phyloP scores from a whole-genome alignment of 768 basidiomycete genomes.

The Gyrodon lividus region DNA sequence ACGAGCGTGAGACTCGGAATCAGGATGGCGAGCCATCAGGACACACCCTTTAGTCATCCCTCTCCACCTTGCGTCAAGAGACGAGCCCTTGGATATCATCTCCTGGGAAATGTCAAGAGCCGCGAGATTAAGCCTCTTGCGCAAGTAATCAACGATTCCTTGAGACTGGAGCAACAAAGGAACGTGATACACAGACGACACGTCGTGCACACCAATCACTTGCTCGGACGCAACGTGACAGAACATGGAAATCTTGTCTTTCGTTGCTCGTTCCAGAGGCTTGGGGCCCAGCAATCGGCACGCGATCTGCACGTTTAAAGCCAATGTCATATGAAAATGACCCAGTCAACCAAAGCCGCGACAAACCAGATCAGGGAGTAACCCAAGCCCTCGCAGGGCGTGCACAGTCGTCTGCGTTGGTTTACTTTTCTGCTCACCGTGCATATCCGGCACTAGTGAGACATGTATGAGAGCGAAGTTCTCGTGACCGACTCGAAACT shows the following conservation, averaged over 20 bases:
- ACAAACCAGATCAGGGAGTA: constrained; percentile 88
- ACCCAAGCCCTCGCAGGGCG: constrained; percentile 86
- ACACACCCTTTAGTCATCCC: constrained; percentile 77
- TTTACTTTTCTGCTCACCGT: constrained; percentile 99
- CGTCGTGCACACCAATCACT: constrained; percentile 94
- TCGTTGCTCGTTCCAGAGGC: constrained; percentile 80
- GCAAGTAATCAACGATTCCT: constrained; percentile 85
- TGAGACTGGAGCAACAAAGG: constrained; percentile 90
- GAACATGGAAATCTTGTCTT: constrained; percentile 98
- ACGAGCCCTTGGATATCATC: constrained; percentile 59
- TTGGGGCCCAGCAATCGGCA: constrained; percentile 82
- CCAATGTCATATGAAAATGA: background rate
- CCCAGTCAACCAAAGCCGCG: background rate
- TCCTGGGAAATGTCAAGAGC: constrained; percentile 51
- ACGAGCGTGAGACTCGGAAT: constrained; percentile 1
- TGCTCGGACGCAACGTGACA: constrained; percentile 90
- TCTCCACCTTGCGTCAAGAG: constrained; percentile 75
- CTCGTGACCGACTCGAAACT: constrained; percentile 94
- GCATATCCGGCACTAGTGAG: constrained; percentile 97
- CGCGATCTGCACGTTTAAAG: constrained; percentile 63
- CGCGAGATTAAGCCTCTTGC: constrained; percentile 75
- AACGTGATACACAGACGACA: constrained; percentile 96
- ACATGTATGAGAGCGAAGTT: constrained; percentile 98
- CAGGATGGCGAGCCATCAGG: background rate
- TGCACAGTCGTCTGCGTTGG: constrained; percentile 97